Conservation (phyloP, 805 yeast genomes). For the Candida koratica region DNA sequence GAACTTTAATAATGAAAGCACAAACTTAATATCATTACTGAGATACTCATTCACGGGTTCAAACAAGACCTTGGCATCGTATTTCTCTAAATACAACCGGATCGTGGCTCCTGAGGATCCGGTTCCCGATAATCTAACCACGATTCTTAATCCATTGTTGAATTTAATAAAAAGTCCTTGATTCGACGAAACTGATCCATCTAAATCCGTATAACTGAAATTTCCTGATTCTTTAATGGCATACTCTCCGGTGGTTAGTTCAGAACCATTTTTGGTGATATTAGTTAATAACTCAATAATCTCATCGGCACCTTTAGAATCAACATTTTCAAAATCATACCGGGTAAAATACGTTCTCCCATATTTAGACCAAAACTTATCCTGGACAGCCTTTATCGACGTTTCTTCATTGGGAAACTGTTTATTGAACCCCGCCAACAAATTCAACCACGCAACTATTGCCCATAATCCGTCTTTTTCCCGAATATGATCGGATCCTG, state of each 20-base stretch:
- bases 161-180: conserved; percentile 89
- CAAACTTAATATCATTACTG: conserved; percentile 54
- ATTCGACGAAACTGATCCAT: conserved; percentile 81
- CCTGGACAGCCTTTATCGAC: conserved; percentile 75
- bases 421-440: conserved; percentile 77
- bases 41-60: conserved; percentile 65
- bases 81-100: conserved; percentile 84
- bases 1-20: conserved; percentile 67
- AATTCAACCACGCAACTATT: conserved; percentile 93
- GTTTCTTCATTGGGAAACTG: conserved; percentile 53
- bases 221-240: conserved; percentile 75
- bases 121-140: conserved; percentile 91
- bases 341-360: conserved; percentile 98
- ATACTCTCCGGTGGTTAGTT: conserved; percentile 48
- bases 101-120: conserved; percentile 98
- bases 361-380: conserved; percentile 82
- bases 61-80: conserved; percentile 52
- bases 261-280: conserved; percentile 33
- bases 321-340: conserved; percentile 86
- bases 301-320: conserved; percentile 66
- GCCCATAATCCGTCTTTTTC: conserved; percentile 99
- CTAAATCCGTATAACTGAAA: conserved; percentile 89
- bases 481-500: conserved; percentile 95
- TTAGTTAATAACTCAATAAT: conserved; percentile 50
- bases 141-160: conserved; percentile 76